Conservation (phyloP, 169 alveolate genomes). For the Cryptosporidium tyzzeri region DNA sequence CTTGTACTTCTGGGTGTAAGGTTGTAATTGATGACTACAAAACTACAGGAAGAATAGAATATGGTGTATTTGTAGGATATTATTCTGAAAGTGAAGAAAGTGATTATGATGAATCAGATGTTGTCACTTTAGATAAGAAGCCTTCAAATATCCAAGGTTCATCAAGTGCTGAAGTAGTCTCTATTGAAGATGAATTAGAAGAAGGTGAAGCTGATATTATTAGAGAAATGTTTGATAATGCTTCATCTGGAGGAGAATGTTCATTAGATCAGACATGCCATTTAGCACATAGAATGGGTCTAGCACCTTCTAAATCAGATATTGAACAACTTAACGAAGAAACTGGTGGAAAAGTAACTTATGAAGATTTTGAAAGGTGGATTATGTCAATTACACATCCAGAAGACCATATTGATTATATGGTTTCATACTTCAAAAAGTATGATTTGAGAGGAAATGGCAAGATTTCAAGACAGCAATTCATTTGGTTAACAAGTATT, state of each 20-base stretch:
- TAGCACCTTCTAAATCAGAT: slow-evolving; percentile 65
- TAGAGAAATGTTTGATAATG: slow-evolving; percentile 44
- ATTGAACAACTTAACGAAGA: slow-evolving; percentile 21
- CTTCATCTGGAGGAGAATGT: slow-evolving; percentile 54
- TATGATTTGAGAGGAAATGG: slow-evolving; percentile 40
- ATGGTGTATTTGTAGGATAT: slow-evolving; percentile 72
- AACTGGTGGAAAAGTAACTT: slow-evolving; percentile 26
- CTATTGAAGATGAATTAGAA: slow-evolving; percentile 39
- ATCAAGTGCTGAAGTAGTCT: background rate
- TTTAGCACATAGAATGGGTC: slow-evolving; percentile 67
- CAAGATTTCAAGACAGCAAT: slow-evolving; percentile 64
- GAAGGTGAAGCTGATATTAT: slow-evolving; percentile 60
- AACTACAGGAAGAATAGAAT: slow-evolving; percentile 54
- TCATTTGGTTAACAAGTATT: slow-evolving; percentile 67
- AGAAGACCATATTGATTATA: slow-evolving; percentile 68
- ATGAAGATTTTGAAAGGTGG: slow-evolving; percentile 73
- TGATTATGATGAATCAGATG: slow-evolving; percentile 13
- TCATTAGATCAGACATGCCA: slow-evolving; percentile 37
- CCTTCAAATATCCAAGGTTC: background rate
- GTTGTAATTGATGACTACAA: slow-evolving; percentile 27
- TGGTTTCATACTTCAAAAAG: slow-evolving; percentile 65
- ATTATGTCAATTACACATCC: slow-evolving; percentile 57
- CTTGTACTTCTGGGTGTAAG: slow-evolving; percentile 59
- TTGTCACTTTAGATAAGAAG: background rate
- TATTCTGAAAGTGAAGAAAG: slow-evolving; percentile 69